Evolutionary conservation across 2,329 filamentous ascomycete species (phyloP), one percentile per base, ranked within the genome.

Genomic region (Aureobasidium mangrovei): DNA sequence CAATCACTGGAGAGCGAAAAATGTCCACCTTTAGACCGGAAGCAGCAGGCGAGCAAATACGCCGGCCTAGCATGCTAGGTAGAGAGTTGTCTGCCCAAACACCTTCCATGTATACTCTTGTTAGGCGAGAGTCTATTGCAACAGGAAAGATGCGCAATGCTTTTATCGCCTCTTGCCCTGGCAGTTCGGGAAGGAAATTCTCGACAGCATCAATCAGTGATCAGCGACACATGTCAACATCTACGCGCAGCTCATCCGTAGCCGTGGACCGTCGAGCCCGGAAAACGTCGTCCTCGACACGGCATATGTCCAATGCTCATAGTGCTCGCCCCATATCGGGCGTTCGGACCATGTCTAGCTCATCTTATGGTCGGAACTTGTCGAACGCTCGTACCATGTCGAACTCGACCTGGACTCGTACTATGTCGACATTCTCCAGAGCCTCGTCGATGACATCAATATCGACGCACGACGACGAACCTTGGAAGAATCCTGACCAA

Each of bases 1-100:
- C 53, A 7, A 31, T 55, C n/a, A 55, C 53, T 43, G 53, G 53
- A 29, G 53, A 48, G 31, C 43, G 53, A 4, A 55, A 40, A 12
- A 47, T 43, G 44, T 55, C 53, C 10, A 4, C 27, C 5, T 24
- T 49, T 12, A 42, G 45, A 43, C 39, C 44, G 4, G 8, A 9
- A 6, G 10, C 8, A 10, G 9, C 29, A 10, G 44, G 3, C 7
- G 38, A 41, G 7, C 31, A 41, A 29, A 4, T 55, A 9, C 44
- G 38, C 24, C 35, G 29, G 31, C 53, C 53, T 3, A 48, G 53
- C 9, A 36, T 38, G 26, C 10, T 43, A 6, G 29, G 43, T 4
- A 35, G 39, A 31, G 26, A 29, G 29, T 43, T 36, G 12, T 35
- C 38, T n/a, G 24, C 38, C 2, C 28, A 36, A 24, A n/a, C 10